phyloP scores from a whole-genome alignment of 768 basidiomycete species.

The Pisolithus sp. region DNA sequence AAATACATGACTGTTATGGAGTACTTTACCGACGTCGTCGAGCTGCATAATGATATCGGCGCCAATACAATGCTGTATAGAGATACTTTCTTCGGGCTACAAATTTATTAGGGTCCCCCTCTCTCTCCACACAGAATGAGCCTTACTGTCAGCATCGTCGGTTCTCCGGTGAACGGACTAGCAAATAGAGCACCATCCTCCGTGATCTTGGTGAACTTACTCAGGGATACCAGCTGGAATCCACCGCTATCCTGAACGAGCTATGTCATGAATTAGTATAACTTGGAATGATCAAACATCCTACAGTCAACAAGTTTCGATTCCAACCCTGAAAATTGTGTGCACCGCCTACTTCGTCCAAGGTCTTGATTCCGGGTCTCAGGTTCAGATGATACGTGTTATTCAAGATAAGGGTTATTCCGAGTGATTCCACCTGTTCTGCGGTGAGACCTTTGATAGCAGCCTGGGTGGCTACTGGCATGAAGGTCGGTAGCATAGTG shows the following conservation, averaged over 20 bases:
- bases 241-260: slow-evolving; percentile 73
- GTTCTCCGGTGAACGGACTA: slow-evolving; percentile 81
- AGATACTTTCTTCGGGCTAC: slow-evolving; percentile 87
- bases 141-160: slow-evolving; percentile 80
- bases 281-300: slow-evolving; percentile 11
- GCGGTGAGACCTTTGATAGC: slow-evolving; percentile 88
- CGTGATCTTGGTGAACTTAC: slow-evolving; percentile 79
- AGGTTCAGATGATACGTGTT: slow-evolving; percentile 88
- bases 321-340: slow-evolving; percentile 89
- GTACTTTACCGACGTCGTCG: slow-evolving; percentile 75
- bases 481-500: slow-evolving; percentile 84
- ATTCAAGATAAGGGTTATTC: slow-evolving; percentile 78
- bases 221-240: slow-evolving; percentile 81
- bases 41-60: slow-evolving; percentile 95
- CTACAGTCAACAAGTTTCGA: slow-evolving; percentile 76
- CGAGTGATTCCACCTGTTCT: slow-evolving; percentile 76
- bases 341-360: slow-evolving; percentile 75
- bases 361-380: slow-evolving; percentile 71
- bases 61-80: slow-evolving; percentile 85
- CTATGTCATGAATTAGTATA: not conserved
- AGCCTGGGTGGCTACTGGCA: slow-evolving; percentile 91
- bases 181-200: slow-evolving; percentile 85
- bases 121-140: not conserved
- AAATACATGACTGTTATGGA: not conserved
- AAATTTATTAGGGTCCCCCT: slow-evolving; percentile 3